phyloP scores from a whole-genome alignment of 1,139 yeast genomes.

The Groenewaldozyma auringiensis region DNA sequence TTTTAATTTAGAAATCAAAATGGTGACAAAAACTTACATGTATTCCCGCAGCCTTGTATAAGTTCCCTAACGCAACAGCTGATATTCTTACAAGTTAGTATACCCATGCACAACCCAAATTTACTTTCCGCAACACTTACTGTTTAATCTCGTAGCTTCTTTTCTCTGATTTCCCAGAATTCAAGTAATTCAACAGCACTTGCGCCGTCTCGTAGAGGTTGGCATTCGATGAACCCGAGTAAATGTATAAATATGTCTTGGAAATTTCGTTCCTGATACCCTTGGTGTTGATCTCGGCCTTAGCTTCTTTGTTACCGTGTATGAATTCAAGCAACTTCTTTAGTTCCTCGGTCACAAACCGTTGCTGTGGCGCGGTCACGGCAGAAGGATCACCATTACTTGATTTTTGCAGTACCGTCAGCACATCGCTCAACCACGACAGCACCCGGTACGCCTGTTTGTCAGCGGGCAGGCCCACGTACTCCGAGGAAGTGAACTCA shows the following conservation, averaged over 20 bases:
- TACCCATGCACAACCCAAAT: neutral
- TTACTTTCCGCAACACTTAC: constrained; percentile 21
- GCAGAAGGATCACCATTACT: constrained; percentile 8
- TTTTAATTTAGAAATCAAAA: neutral
- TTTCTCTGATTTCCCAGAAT: constrained; percentile 23
- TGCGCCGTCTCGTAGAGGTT: constrained; percentile 28
- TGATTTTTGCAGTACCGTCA: constrained; percentile 10
- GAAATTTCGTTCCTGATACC: constrained; percentile 21
- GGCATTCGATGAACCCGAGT: constrained; percentile 14
- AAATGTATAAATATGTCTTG: constrained; percentile 17
- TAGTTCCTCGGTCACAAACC: constrained; percentile 18
- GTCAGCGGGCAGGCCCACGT: constrained; percentile 18
- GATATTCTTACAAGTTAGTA: constrained; percentile 17
- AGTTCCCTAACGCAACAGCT: constrained; percentile 19
- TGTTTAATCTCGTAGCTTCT: constrained; percentile 24
- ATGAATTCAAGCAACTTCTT: constrained; percentile 17
- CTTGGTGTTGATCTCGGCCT: constrained; percentile 18
- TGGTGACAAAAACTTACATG: constrained; percentile 15
- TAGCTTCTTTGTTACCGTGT: constrained; percentile 15
- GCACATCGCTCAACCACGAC: constrained; percentile 17
- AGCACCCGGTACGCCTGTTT: constrained; percentile 19
- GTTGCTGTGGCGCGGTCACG: constrained; percentile 17
- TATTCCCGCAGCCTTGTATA: constrained; percentile 23
- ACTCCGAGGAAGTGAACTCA: constrained; percentile 18
- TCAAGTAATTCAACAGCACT: constrained; percentile 20